Base-by-base conservation (phyloP, 2,329 filamentous ascomycete genomes). In the Scedosporium boydii region DNA sequence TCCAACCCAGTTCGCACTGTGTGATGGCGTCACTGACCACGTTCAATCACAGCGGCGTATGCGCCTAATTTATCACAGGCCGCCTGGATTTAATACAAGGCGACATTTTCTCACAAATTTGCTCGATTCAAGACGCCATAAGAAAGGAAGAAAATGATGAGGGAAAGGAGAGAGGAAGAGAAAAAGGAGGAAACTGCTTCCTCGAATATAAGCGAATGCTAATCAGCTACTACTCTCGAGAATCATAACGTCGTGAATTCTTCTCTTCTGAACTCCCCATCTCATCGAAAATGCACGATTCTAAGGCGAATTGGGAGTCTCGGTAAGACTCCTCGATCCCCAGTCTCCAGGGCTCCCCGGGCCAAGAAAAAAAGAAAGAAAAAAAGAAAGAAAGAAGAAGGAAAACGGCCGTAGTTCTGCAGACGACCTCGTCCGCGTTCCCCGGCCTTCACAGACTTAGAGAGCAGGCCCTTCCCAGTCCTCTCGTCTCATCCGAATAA, bases 401-500 rank as follows among this genome's bases (percentile, higher is more conserved):
- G 27, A 57, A 26, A 57, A 57, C 5, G 5, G 16, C 7, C n/a
- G 23, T 57, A 34, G n/a, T 3, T 26, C 18, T 21, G 53, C 9
- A 18, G 14, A n/a, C 23, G 53, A 29, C 16, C 21, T 57, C 10
- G 10, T 14, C 16, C 21, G 29, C 10, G 10, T 14, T 10, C 34
- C 34, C 34, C 10, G 6, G 3, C 34, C 34, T 3, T 38, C 34
- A 18, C 44, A 18, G 4, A 4, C 16, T 44, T 64, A 88, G 34
- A 88, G 67, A 4, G 78, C 79, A 14, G 91, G 91, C 0, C 85
- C 86, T 56, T 89, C 83, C 89, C 92, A 98, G 21, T 82, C 84
- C 67, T 96, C 92, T 64, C 93, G 82, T 63, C 85, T 82, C 66
- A 96, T 82, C 69, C 88, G 89, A 75, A 96, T 89, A 65, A 93